phyloP scores from a whole-genome alignment of 1,139 yeast species.

The Suhomyces maxii region DNA sequence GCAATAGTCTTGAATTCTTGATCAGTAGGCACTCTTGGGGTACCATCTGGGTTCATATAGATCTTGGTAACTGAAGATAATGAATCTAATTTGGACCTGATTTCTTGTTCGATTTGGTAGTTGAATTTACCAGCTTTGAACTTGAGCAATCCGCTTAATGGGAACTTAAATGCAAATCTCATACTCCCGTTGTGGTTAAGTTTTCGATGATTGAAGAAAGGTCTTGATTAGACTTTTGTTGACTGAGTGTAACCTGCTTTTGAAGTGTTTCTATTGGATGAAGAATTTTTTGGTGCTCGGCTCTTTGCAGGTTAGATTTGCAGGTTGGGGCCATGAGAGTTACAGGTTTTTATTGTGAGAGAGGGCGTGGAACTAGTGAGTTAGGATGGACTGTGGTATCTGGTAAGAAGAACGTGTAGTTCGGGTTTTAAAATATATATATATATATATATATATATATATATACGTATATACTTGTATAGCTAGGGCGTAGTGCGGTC shows the following conservation, averaged over 20 bases:
- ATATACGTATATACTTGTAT: too few species aligned
- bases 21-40: slow-evolving; percentile 71
- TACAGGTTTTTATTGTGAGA: background rate
- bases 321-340: background rate
- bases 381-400: too few species aligned
- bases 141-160: slow-evolving; percentile 42
- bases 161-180: slow-evolving; percentile 48
- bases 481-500: too few species aligned
- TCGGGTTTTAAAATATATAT: too few species aligned
- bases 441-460: too few species aligned
- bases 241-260: slow-evolving; percentile 16
- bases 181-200: slow-evolving; percentile 17
- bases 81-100: slow-evolving; percentile 44
- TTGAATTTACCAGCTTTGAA: slow-evolving; percentile 42
- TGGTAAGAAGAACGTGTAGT: too few species aligned
- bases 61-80: slow-evolving; percentile 59
- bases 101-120: slow-evolving; percentile 43
- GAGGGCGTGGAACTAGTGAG: too few species aligned
- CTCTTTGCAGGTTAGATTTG: slow-evolving; percentile 5
- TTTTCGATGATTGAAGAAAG: slow-evolving; percentile 2
- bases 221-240: slow-evolving; percentile 8
- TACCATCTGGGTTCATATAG: slow-evolving; percentile 76
- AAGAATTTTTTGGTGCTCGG: slow-evolving; percentile 11
- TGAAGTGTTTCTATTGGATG: slow-evolving; percentile 21
- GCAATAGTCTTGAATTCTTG: slow-evolving; percentile 74